These are phyloP conservation scores for Podospora anserina DNA, from an alignment of 495 filamentous ascomycete genomes.

Conservation along the genomic window DNA sequence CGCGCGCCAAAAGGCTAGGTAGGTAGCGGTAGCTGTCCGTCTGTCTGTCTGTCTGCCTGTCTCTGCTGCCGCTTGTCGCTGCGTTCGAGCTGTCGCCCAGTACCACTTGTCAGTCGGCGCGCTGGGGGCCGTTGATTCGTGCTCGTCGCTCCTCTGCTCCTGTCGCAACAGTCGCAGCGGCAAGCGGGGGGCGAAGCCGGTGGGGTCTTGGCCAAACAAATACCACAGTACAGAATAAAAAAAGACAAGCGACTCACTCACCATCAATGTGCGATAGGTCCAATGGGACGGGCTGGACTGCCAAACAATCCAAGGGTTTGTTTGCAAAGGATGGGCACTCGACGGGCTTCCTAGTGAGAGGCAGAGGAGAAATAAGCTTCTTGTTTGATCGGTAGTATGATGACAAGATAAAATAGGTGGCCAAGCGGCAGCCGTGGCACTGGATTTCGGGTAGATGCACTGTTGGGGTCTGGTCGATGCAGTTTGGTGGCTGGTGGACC, in stretches of 20 bases:
- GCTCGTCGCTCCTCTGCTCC: slow-evolving; percentile 21
- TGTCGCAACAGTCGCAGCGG: slow-evolving; percentile 29
- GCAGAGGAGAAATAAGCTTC: neutral
- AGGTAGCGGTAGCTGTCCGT: too few relatives aligned
- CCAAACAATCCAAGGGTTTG: slow-evolving; percentile 1
- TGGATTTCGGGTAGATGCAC: slow-evolving; percentile 2
- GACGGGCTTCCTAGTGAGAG: slow-evolving; percentile 3
- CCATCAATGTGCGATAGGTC: neutral
- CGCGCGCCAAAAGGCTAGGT: slow-evolving; percentile 31
- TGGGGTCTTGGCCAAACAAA: slow-evolving; percentile 16
- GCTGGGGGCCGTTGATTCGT: slow-evolving; percentile 31
- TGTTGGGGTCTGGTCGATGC: slow-evolving; percentile 4
- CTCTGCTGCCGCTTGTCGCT: slow-evolving; percentile 18
- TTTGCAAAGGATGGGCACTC: neutral
- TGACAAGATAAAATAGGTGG: neutral
- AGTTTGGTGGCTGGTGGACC: slow-evolving; percentile 4
- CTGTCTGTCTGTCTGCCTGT: slow-evolving; percentile 2
- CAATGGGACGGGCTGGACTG: neutral
- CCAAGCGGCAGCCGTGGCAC: neutral
- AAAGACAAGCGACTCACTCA: slow-evolving; percentile 8
- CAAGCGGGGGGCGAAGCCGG: slow-evolving; percentile 33
- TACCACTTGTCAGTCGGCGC: slow-evolving; percentile 27
- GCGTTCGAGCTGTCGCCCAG: slow-evolving; percentile 40
- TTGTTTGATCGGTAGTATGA: slow-evolving; percentile 3
- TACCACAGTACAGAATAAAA: slow-evolving; percentile 23